These are phyloP conservation scores for Russula compacta DNA, from an alignment of 768 basidiomycete species.

Conservation along the genomic window DNA sequence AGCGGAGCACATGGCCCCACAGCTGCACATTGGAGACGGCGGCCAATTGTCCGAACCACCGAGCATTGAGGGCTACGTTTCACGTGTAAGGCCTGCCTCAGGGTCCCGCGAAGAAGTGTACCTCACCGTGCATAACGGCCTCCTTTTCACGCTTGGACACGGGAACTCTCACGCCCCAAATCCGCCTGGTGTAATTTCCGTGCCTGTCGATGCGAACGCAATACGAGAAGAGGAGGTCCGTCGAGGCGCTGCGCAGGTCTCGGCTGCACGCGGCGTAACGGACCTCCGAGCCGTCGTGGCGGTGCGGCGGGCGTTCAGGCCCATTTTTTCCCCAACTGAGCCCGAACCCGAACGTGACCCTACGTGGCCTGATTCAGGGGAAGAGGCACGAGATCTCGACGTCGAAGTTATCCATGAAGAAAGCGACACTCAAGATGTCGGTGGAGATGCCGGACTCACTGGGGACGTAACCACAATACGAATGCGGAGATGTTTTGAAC, in stretches of 20 bases:
- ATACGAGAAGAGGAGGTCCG: slow-evolving; percentile 45
- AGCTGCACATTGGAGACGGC: slow-evolving; percentile 36
- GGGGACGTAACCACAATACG: slow-evolving; percentile 37
- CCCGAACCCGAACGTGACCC: slow-evolving; percentile 7
- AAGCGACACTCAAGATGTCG: slow-evolving; percentile 55
- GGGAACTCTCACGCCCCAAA: slow-evolving; percentile 55
- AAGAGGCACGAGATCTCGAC: slow-evolving; percentile 19
- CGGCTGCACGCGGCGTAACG: slow-evolving; percentile 54
- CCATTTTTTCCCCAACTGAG: slow-evolving; percentile 27
- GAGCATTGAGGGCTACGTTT: slow-evolving; percentile 78
- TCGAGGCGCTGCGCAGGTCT: slow-evolving; percentile 56
- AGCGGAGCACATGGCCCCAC: slow-evolving; percentile 55
- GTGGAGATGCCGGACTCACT: slow-evolving; percentile 47
- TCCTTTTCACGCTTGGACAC: slow-evolving; percentile 51
- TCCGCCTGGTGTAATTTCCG: slow-evolving; percentile 47
- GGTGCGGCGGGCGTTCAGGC: slow-evolving; percentile 56
- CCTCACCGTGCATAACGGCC: slow-evolving; percentile 62
- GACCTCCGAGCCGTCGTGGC: slow-evolving; percentile 63
- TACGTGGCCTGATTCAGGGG: slow-evolving; percentile 21
- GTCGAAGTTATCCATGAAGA: slow-evolving; percentile 27
- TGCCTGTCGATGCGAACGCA: slow-evolving; percentile 25
- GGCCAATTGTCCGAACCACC: slow-evolving; percentile 61
- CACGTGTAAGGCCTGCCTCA: slow-evolving; percentile 54
- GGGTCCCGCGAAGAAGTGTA: slow-evolving; percentile 55
- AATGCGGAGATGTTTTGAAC: slow-evolving; percentile 67